These are phyloP conservation scores for Stachybotrys elegans DNA, from an alignment of 2,329 filamentous ascomycete genomes.

Conservation along the genomic window DNA sequence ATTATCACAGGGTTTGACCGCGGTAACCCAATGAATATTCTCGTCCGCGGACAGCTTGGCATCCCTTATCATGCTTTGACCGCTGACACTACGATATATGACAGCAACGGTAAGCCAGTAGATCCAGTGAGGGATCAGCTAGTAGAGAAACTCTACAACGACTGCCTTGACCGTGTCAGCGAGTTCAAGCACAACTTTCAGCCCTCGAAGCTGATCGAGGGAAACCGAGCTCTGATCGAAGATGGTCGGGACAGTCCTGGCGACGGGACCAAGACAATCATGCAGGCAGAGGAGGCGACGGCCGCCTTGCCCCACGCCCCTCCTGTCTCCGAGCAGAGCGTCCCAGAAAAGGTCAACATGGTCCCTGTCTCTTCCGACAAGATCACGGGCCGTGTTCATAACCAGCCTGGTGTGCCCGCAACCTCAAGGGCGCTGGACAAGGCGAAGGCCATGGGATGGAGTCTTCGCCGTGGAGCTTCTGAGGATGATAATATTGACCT, in stretches of 20 bases:
- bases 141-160: constrained; percentile 90
- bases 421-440: constrained; percentile 71
- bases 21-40: constrained; percentile 87
- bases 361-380: constrained; percentile 62
- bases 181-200: constrained; percentile 79
- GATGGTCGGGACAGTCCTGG: constrained; percentile 72
- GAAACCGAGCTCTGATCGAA: constrained; percentile 76
- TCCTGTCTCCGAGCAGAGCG: constrained; percentile 48
- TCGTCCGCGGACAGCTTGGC: constrained; percentile 85
- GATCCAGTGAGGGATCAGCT: constrained; percentile 73
- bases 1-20: constrained; percentile 96
- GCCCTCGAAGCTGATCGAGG: constrained; percentile 68
- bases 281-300: constrained; percentile 64
- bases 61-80: constrained; percentile 80
- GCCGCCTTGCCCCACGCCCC: constrained; percentile 53
- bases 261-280: constrained; percentile 66
- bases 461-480: constrained; percentile 58
- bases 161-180: constrained; percentile 87
- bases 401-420: constrained; percentile 63
- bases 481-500: constrained; percentile 67
- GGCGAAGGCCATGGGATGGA: constrained; percentile 78
- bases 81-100: constrained; percentile 82
- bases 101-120: constrained; percentile 72
- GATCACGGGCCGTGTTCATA: constrained; percentile 67
- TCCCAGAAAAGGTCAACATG: constrained; percentile 48